Evolutionary conservation across 129 eudicot genomes (phyloP).

Genomic region (Lactuca saligna): DNA sequence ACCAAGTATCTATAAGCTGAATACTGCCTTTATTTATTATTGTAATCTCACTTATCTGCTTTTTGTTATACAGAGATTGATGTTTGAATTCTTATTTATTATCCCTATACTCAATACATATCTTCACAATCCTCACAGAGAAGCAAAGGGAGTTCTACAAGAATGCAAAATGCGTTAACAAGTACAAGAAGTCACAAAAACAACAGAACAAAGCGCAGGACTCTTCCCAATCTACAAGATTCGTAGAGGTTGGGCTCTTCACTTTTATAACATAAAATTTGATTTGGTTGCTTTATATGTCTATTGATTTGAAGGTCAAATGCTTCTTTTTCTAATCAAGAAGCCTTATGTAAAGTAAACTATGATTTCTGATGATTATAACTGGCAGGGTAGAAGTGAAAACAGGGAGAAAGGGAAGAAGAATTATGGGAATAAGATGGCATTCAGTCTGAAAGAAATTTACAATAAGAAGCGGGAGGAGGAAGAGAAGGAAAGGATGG

Average conservation of each 20-base stretch:
- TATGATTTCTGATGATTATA: not conserved
- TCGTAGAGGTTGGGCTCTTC: slow-evolving; percentile 40
- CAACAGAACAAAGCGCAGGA: slow-evolving; percentile 38
- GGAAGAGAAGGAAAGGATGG: slow-evolving; percentile 68
- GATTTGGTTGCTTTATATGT: slow-evolving; percentile 6
- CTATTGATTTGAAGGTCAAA: not conserved
- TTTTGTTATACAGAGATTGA: not conserved
- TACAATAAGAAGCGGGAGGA: slow-evolving; percentile 66
- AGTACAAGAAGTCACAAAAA: slow-evolving; percentile 68
- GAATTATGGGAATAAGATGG: slow-evolving; percentile 37
- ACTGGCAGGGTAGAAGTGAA: slow-evolving; percentile 48
- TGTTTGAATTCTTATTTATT: not conserved
- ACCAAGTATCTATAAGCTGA: no score
- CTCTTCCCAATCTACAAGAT: slow-evolving; percentile 32
- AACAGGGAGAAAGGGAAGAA: slow-evolving; percentile 30
- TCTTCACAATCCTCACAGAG: slow-evolving; percentile 36
- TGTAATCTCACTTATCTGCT: no score
- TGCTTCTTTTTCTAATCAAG: not conserved
- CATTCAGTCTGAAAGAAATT: slow-evolving; percentile 49
- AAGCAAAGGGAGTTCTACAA: slow-evolving; percentile 83
- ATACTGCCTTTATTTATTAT: no score
- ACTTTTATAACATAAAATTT: not conserved
- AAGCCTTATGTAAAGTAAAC: not conserved
- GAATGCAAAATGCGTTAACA: slow-evolving; percentile 72
- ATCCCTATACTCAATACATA: not conserved